Evolutionary conservation across 1,139 yeast genomes (phyloP).

Genomic region (Diutina scorzettiae): DNA sequence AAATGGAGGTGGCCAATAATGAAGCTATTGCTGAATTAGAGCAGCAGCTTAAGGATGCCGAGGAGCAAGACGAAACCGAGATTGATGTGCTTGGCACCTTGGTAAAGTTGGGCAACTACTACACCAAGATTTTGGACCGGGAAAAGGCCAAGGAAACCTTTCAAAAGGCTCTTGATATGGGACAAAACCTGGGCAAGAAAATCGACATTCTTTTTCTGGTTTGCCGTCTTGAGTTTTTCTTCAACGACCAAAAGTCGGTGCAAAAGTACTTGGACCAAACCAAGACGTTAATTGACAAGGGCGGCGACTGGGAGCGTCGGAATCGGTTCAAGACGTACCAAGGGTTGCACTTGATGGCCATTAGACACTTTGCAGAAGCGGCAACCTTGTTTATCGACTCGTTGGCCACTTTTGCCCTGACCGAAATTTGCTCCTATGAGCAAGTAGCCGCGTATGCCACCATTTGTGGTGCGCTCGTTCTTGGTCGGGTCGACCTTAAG

Average conservation of each 20-base stretch:
- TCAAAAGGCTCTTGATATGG: slow-evolving; percentile 62
- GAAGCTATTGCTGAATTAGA: slow-evolving; percentile 45
- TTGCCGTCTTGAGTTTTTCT: slow-evolving; percentile 80
- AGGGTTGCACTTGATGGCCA: slow-evolving; percentile 75
- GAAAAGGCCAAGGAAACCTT: slow-evolving; percentile 62
- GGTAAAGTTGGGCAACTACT: slow-evolving; percentile 77
- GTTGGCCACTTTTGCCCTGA: slow-evolving; percentile 91
- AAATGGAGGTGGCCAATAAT: slow-evolving; percentile 42
- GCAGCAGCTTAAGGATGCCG: slow-evolving; percentile 57
- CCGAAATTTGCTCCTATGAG: slow-evolving; percentile 82
- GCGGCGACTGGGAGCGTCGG: slow-evolving; percentile 99
- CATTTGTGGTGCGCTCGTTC: slow-evolving; percentile 70
- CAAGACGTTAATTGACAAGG: slow-evolving; percentile 72
- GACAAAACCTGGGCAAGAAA: slow-evolving; percentile 82
- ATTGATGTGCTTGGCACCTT: slow-evolving; percentile 69
- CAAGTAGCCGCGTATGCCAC: slow-evolving; percentile 84
- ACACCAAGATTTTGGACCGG: slow-evolving; percentile 73
- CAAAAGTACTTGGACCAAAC: slow-evolving; percentile 67
- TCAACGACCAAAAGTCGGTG: slow-evolving; percentile 61
- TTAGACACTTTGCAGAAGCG: slow-evolving; percentile 78
- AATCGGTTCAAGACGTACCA: slow-evolving; percentile 86
- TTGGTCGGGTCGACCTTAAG: slow-evolving; percentile 79
- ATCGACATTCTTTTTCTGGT: slow-evolving; percentile 77
- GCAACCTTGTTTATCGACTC: slow-evolving; percentile 78
- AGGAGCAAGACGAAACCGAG: slow-evolving; percentile 84